These are phyloP conservation scores for Wickerhamiella slavikovae DNA, from an alignment of 805 yeast species.

Conservation along the genomic window DNA sequence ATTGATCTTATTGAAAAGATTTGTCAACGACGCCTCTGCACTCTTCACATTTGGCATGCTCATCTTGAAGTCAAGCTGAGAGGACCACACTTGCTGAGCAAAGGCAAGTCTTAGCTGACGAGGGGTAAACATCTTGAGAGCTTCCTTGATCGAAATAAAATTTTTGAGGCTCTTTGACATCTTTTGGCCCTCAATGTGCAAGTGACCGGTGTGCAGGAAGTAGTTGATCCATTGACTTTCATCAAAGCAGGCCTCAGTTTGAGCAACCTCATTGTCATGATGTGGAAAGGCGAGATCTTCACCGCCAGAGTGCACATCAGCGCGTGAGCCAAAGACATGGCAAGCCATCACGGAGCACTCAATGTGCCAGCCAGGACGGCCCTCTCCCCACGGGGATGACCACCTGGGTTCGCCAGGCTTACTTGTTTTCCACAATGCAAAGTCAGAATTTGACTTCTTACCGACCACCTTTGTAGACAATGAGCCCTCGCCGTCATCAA, in stretches of 20 bases:
- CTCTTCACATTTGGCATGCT: conserved; percentile 58
- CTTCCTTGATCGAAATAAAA: conserved; percentile 86
- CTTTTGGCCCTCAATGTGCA: conserved; percentile 95
- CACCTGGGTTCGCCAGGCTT: conserved; percentile 96
- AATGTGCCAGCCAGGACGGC: conserved; percentile 99
- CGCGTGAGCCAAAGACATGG: conserved; percentile 57
- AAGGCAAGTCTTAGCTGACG: conserved; percentile 83
- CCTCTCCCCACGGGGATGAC: conserved; percentile 91
- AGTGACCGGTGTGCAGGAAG: conserved; percentile 90
- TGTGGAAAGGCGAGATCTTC: conserved; percentile 96
- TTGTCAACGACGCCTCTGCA: conserved; percentile 51
- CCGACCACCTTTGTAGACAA: conserved; percentile 32
- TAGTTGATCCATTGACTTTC: conserved; percentile 92
- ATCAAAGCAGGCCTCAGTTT: conserved; percentile 80
- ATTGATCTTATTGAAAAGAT: conserved; percentile 72
- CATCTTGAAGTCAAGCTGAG: conserved; percentile 80
- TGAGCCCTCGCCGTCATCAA: conserved; percentile 91
- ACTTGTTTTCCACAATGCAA: conserved; percentile 91
- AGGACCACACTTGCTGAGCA: conserved; percentile 83
- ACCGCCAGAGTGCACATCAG: conserved; percentile 96
- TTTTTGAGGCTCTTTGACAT: conserved; percentile 93
- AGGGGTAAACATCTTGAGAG: conserved; percentile 44
- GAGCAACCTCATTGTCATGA: conserved; percentile 96
- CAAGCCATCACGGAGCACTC: conserved; percentile 98
- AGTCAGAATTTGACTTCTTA: conserved; percentile 63